Evolutionary conservation across 2,329 filamentous ascomycete species (phyloP).

Genomic region (Dothistroma septosporum): DNA sequence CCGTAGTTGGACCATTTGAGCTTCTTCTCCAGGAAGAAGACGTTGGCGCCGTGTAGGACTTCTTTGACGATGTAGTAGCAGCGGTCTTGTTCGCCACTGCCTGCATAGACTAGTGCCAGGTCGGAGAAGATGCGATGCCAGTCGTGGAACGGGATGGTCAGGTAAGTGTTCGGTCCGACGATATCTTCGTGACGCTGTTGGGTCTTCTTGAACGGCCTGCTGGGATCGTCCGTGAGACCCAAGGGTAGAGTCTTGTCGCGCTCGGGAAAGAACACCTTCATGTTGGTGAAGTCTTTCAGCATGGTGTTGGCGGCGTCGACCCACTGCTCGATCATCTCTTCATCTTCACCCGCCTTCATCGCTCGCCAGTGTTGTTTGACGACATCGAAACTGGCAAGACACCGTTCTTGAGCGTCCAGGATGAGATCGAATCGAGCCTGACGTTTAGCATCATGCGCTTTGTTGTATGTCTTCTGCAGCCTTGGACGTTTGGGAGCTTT

Average conservation of each 20-base stretch:
- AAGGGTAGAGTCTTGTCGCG: slow-evolving; percentile 38
- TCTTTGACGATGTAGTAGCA: slow-evolving; percentile 77
- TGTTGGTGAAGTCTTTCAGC: slow-evolving; percentile 57
- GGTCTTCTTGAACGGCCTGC: neutral
- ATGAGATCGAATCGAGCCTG: slow-evolving; percentile 9
- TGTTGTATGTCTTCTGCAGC: slow-evolving; percentile 17
- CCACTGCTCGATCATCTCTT: slow-evolving; percentile 52
- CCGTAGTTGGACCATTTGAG: slow-evolving; percentile 29
- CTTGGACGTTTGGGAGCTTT: slow-evolving; percentile 17
- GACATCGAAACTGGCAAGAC: slow-evolving; percentile 37
- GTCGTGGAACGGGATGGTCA: slow-evolving; percentile 72
- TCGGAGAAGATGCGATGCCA: slow-evolving; percentile 92
- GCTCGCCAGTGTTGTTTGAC: slow-evolving; percentile 41
- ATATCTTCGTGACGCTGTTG: slow-evolving; percentile 20
- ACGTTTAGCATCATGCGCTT: slow-evolving; percentile 1
- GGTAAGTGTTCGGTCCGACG: slow-evolving; percentile 53
- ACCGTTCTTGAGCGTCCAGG: slow-evolving; percentile 19
- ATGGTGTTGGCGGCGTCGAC: slow-evolving; percentile 56
- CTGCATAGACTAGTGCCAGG: slow-evolving; percentile 73
- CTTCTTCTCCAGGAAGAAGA: slow-evolving; percentile 62
- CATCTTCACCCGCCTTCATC: slow-evolving; percentile 42
- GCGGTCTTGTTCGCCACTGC: slow-evolving; percentile 61
- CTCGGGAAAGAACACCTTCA: slow-evolving; percentile 56
- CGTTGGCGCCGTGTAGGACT: slow-evolving; percentile 68
- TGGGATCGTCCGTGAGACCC: neutral